A percentile compares a stretch with the other conserved stretches of the same genome.
Conservation (phyloP, 192 early-diverging fungal species). For the Spizellomyces punctatus region DNA sequence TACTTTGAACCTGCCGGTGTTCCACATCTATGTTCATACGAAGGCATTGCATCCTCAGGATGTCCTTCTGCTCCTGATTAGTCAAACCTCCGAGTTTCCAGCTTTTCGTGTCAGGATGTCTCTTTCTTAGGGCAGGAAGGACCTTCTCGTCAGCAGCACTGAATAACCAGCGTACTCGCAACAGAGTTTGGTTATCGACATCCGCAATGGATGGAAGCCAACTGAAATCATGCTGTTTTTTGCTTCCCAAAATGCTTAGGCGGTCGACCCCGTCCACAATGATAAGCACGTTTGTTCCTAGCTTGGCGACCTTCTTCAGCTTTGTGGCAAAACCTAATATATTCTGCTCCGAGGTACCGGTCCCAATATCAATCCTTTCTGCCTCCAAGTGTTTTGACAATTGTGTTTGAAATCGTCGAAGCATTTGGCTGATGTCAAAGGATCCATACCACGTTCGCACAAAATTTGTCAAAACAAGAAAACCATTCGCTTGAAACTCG, state of each 20-base stretch:
- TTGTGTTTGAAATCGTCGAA: constrained; percentile 5
- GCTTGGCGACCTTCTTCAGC: constrained; percentile 3
- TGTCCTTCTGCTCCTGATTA: neutral
- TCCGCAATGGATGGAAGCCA: constrained; percentile 11
- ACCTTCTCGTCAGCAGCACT: neutral
- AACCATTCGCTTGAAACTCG: neutral
- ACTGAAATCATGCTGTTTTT: neutral
- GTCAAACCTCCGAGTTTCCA: neutral
- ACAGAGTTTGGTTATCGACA: neutral
- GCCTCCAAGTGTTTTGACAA: neutral
- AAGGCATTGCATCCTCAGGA: neutral
- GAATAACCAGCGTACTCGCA: neutral
- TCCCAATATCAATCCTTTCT: no score
- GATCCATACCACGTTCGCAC: constrained; percentile 15
- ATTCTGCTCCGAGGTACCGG: no score
- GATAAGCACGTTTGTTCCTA: constrained; percentile 5
- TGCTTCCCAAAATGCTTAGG: neutral
- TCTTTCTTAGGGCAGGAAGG: neutral
- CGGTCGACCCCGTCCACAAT: constrained; percentile 18
- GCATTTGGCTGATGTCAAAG: neutral
- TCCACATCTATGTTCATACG: neutral
- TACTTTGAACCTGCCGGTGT: neutral
- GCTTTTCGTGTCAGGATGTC: neutral
- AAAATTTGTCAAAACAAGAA: constrained; percentile 10
- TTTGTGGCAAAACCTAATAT: no score